A percentile compares a stretch with the other conserved stretches of the same genome.
phyloP scores from a whole-genome alignment of 441 rosid species.

The Populus trichocarpa region DNA sequence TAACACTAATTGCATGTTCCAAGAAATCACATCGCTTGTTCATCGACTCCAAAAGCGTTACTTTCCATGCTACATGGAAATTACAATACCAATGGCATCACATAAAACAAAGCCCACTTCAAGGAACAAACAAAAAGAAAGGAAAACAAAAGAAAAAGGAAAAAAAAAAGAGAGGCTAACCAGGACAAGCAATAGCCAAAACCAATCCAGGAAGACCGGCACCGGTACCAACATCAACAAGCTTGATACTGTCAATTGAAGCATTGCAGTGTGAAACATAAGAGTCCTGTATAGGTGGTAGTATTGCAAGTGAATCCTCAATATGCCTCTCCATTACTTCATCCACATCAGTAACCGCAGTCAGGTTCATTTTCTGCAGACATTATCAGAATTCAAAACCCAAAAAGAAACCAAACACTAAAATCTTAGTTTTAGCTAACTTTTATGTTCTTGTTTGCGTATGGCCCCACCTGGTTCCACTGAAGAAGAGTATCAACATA shows the following conservation, averaged over 20 bases:
- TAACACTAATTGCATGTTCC: slow-evolving; percentile 65
- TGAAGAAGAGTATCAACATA: slow-evolving; percentile 70
- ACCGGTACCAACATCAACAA: slow-evolving; percentile 88
- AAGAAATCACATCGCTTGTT: slow-evolving; percentile 84
- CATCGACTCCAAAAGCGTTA: slow-evolving; percentile 81
- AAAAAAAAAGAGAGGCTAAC: slow-evolving; percentile 22
- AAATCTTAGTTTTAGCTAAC: not conserved
- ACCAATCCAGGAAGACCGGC: slow-evolving; percentile 88
- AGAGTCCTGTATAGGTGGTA: slow-evolving; percentile 52
- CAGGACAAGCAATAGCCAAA: slow-evolving; percentile 78
- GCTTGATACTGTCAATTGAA: slow-evolving; percentile 21
- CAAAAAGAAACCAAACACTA: not conserved
- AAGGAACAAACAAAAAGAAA: not conserved
- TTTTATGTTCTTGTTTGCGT: not conserved
- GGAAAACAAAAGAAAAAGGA: not conserved
- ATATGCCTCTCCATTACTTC: slow-evolving; percentile 83
- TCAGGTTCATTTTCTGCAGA: slow-evolving; percentile 81
- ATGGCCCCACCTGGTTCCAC: slow-evolving; percentile 70
- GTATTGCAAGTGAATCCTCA: slow-evolving; percentile 78
- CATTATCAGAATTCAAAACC: not conserved
- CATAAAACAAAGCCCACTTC: not conserved
- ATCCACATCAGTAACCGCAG: slow-evolving; percentile 66
- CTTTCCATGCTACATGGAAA: slow-evolving; percentile 61
- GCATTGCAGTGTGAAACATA: slow-evolving; percentile 36
- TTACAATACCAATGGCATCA: not conserved